Base-by-base conservation (phyloP, 208 protist genomes). In the Leishmania braziliensis region DNA sequence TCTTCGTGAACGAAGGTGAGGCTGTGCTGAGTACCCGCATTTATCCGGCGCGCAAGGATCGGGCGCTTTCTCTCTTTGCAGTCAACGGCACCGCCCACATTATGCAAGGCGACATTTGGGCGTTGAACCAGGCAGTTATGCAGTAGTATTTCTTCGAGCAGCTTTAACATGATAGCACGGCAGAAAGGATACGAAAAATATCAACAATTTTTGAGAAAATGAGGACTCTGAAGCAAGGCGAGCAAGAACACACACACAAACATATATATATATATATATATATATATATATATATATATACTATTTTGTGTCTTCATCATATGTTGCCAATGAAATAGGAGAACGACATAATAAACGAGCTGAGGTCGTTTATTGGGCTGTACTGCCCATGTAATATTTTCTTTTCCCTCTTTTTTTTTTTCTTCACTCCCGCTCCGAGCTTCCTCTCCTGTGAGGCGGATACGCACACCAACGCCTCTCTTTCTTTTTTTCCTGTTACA, bases 1-100 rank as follows among this genome's bases (percentile, higher is more conserved):
- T 93, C 4, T 93, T 93, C 75, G 87, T 93, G 5, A 90, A 93
- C 63, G 84, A 90, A 36, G 90, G 90, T 12, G 84, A 90, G 23
- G 72, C 79, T 5, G 84, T 84, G 10, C 68, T 93, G 68, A 92
- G 86, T 58, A 84, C 82, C 36, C 77, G 90, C 12, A 91, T 93
- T 60, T 93, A 90, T 53, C 90, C 90, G 20, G 78, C 78, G 1
- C 48, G 51, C 56, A 65, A 69, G 9, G 90, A 93, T 58, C 75
- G 88, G 2, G 54, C 53, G 8, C 80, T 93, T 6, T 84, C 76
- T 1, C 78, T 84, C 16, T 93, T 92, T 69, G 77, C 86, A 2
- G 84, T 84, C 3, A 88, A 90, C 76, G 90, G 88, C 5, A 84
- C 62, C 54, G 90, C 88, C 5, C 73, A 86, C 53, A 43, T 93